These are phyloP conservation scores for Phytopythium boreale DNA, from an alignment of 352 stramenopile genomes.

Conservation along the genomic window DNA sequence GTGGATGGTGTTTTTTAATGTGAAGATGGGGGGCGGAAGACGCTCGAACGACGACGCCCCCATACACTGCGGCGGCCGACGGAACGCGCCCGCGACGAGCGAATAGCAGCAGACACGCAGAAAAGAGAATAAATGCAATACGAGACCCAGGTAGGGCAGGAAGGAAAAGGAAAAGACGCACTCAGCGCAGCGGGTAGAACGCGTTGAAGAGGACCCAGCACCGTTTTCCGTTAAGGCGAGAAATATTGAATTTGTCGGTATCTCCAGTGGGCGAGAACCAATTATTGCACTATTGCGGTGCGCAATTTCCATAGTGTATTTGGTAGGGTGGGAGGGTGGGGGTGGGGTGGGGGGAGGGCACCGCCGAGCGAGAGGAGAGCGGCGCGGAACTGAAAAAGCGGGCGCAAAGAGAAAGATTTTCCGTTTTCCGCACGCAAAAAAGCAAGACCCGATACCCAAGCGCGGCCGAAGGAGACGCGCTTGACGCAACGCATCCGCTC, in stretches of 20 bases:
- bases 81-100: not conserved
- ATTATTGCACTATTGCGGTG: not conserved
- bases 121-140: not conserved
- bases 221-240: not conserved
- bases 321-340: too few relatives aligned
- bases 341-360: too few relatives aligned
- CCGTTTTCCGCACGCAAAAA: not conserved
- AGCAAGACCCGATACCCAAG: not conserved
- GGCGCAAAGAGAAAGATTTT: not conserved
- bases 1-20: slow-evolving; percentile 1
- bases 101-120: not conserved
- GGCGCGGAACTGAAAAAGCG: not conserved
- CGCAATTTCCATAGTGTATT: not conserved
- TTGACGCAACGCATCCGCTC: not conserved
- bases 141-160: not conserved
- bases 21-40: too few relatives aligned
- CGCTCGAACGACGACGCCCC: too few relatives aligned
- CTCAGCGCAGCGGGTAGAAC: not conserved
- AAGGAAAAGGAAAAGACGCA: not conserved
- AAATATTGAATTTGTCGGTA: not conserved
- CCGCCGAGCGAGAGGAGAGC: too few relatives aligned
- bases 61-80: too few relatives aligned
- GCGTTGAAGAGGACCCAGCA: not conserved
- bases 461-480: too few relatives aligned
- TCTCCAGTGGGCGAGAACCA: not conserved